Evolutionary conservation across 176 grass and related monocot species (phyloP).

Genomic region (Tillandsia fasciculata): DNA sequence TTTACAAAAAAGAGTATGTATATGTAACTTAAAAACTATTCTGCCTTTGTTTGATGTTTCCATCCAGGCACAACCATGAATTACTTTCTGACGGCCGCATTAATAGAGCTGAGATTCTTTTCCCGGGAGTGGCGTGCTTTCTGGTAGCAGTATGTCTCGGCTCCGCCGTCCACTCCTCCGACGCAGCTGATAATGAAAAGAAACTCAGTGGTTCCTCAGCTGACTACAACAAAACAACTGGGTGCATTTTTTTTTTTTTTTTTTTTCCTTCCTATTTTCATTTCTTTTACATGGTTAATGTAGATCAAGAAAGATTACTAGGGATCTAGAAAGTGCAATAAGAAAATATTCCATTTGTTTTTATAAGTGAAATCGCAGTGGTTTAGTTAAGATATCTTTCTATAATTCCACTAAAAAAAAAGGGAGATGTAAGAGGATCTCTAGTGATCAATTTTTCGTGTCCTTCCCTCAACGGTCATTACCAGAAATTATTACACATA

Average conservation of each 20-base stretch:
- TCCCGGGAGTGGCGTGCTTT: slow-evolving; percentile 79
- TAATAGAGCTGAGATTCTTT: slow-evolving; percentile 85
- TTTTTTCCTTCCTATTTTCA: not conserved
- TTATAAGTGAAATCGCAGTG: no score
- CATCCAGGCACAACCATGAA: slow-evolving; percentile 82
- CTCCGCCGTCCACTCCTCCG: slow-evolving; percentile 81
- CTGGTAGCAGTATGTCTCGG: slow-evolving; percentile 77
- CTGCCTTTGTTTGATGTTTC: slow-evolving; percentile 6
- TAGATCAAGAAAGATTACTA: not conserved
- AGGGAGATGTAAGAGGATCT: no score
- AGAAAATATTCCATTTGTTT: no score
- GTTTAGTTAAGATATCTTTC: no score
- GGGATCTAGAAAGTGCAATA: not conserved
- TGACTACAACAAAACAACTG: slow-evolving; percentile 16
- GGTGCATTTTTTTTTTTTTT: slow-evolving; percentile 18
- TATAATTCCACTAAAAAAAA: no score
- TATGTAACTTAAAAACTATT: not conserved
- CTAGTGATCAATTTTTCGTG: no score
- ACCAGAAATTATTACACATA: no score
- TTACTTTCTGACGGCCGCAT: slow-evolving; percentile 87
- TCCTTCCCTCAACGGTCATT: no score
- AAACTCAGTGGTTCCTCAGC: slow-evolving; percentile 44
- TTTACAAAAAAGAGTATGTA: not conserved
- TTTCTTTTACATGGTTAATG: not conserved
- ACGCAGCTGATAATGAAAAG: slow-evolving; percentile 73